Evolutionary conservation across 257 asterid genomes (phyloP).

Genomic region (Solanum pimpinellifolium): DNA sequence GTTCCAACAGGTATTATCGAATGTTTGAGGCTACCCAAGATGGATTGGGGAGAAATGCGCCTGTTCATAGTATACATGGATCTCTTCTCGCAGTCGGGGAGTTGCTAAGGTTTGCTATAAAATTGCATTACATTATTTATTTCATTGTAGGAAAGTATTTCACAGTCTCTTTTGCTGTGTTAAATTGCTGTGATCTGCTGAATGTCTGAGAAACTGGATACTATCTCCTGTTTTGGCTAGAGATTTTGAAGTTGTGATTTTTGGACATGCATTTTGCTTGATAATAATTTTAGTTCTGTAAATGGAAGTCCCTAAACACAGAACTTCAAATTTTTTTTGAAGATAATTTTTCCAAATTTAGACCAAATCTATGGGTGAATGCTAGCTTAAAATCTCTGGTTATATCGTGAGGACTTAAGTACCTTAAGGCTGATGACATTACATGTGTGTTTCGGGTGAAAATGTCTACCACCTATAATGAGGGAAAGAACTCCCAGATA

Average conservation of each 20-base stretch:
- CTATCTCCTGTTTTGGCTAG: background rate
- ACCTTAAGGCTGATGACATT: background rate
- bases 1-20: conserved; percentile 71
- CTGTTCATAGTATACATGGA: conserved; percentile 95
- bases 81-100: conserved; percentile 99
- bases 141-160: background rate
- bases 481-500: background rate
- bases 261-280: background rate
- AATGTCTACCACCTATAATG: background rate
- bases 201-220: background rate
- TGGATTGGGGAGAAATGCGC: conserved; percentile 86
- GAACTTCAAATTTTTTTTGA: background rate
- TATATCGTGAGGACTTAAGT: background rate
- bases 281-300: background rate
- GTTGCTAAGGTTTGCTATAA: conserved; percentile 70
- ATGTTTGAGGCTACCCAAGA: conserved; percentile 99
- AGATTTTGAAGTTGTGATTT: background rate
- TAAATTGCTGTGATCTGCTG: background rate
- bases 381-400: background rate
- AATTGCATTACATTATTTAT: background rate
- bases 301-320: background rate
- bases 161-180: background rate
- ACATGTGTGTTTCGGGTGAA: background rate
- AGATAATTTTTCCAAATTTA: background rate
- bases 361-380: background rate